Conservation (phyloP, 306 rosid genomes). For the Aeschynomene evenia region DNA sequence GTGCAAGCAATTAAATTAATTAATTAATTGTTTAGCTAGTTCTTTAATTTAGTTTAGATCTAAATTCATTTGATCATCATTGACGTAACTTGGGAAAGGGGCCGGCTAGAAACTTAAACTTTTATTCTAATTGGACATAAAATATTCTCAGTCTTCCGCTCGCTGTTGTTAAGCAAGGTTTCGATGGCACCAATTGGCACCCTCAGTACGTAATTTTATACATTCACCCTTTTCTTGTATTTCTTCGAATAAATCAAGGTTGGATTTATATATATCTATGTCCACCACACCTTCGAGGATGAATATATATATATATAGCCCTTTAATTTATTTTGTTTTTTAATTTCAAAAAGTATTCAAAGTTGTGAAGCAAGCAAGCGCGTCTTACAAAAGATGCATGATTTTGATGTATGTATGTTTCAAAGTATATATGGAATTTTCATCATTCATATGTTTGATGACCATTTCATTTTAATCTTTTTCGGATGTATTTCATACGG, state of each 20-base stretch:
- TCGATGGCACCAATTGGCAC: conserved; percentile 27
- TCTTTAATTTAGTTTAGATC: conserved; percentile 26
- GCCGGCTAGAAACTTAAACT: conserved; percentile 15
- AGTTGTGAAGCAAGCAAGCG: conserved; percentile 37
- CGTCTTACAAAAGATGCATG: conserved; percentile 3
- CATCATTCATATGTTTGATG: conserved; percentile 15
- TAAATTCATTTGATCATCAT: conserved; percentile 33
- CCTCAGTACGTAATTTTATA: conserved; percentile 12
- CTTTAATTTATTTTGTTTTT: too few relatives aligned
- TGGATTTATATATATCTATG: conserved; percentile 42
- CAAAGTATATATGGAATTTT: too few relatives aligned
- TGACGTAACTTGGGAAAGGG: conserved; percentile 34
- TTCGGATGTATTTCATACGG: too few relatives aligned
- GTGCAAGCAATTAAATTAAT: conserved; percentile 28
- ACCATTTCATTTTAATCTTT: too few relatives aligned
- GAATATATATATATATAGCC: too few relatives aligned
- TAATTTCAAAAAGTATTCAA: conserved; percentile 48
- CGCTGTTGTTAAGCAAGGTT: too few relatives aligned
- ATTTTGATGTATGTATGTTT: conserved; percentile 30
- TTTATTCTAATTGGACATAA: not conserved
- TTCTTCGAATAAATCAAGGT: conserved; percentile 27
- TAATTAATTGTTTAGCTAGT: not conserved
- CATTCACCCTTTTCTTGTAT: not conserved
- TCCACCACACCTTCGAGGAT: too few relatives aligned
- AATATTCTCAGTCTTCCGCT: not conserved